These are phyloP conservation scores for Solanum chiquidenum DNA, from an alignment of 257 asterid genomes.

Conservation along the genomic window DNA sequence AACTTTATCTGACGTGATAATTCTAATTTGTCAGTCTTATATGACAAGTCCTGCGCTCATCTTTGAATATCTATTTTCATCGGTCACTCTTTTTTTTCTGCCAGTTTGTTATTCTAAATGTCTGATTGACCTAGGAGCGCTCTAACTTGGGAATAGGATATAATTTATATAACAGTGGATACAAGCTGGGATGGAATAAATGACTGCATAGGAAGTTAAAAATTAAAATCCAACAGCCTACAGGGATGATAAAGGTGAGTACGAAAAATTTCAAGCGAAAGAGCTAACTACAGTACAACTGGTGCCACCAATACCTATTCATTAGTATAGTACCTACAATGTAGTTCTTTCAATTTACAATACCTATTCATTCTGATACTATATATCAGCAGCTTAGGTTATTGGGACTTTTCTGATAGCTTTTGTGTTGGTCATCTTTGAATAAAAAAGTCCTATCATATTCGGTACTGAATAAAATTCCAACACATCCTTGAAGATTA, in stretches of 20 bases:
- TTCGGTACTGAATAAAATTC: background rate
- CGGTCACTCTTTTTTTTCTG: background rate
- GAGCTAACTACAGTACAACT: background rate
- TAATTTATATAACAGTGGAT: background rate
- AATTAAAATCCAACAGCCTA: background rate
- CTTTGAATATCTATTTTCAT: background rate
- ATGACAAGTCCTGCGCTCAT: background rate
- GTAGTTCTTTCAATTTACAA: background rate
- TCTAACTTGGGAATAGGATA: background rate
- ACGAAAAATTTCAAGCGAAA: background rate
- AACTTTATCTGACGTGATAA: background rate
- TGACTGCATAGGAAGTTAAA: background rate
- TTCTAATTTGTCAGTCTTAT: background rate
- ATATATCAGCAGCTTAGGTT: background rate
- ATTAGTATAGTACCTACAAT: background rate
- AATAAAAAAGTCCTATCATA: background rate
- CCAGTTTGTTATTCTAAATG: background rate
- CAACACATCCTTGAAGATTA: background rate
- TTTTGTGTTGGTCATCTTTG: background rate
- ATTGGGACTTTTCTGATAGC: background rate
- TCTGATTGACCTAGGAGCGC: background rate
- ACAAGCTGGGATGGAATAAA: background rate
- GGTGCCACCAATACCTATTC: background rate
- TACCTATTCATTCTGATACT: background rate
- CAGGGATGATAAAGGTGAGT: background rate